Conservation (phyloP, 257 asterid species). For the Apocynum venetum region DNA sequence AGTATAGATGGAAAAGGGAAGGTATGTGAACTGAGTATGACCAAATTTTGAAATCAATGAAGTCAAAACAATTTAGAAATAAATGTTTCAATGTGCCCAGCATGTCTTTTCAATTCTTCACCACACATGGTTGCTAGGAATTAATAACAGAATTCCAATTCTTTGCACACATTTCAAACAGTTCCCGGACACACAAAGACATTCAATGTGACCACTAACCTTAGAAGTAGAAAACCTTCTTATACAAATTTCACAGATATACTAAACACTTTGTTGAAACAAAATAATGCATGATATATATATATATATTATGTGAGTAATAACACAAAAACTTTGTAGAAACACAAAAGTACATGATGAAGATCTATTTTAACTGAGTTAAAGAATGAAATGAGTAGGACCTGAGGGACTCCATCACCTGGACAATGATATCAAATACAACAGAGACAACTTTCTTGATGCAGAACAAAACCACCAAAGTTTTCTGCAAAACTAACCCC, state of each 20-base stretch:
- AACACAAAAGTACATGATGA: not conserved
- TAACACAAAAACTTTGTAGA: not conserved
- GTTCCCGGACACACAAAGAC: not conserved
- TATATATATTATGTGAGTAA: not conserved
- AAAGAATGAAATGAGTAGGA: not conserved
- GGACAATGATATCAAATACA: not conserved
- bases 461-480: too few species aligned
- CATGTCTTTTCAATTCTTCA: not conserved
- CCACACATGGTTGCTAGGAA: not conserved
- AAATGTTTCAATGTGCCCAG: not conserved
- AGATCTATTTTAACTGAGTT: not conserved
- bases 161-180: not conserved
- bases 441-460: not conserved
- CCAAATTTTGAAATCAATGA: not conserved
- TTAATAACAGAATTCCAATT: not conserved
- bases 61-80: not conserved
- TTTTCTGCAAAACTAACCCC: too few species aligned
- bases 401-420: not conserved
- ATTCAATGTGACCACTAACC: not conserved
- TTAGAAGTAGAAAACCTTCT: not conserved
- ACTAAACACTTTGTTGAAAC: not conserved
- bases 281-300: not conserved
- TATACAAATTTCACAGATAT: not conserved
- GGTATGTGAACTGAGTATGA: not conserved
- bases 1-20: not conserved